Base-by-base conservation (phyloP, 495 filamentous ascomycete genomes). In the Aspergillus panamensis region DNA sequence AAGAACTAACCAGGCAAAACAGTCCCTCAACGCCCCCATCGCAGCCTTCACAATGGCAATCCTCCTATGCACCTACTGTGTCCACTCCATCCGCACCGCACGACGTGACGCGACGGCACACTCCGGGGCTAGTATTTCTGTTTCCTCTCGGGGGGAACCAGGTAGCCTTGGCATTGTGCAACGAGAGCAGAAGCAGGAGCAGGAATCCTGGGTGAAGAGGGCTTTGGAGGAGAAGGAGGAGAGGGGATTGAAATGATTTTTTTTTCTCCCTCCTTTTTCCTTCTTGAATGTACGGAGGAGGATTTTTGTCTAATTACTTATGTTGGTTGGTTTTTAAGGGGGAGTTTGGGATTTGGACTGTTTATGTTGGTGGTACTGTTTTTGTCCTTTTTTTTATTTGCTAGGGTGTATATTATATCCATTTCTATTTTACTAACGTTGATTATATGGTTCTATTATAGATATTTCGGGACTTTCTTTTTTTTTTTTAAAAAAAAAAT, bases 41-140 rank as follows among this genome's bases (percentile, higher is more conserved):
- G 77, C 74, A 29, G 78, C 78, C 14, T 76, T 81, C 58, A 76
- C 76, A 10, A 79, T 81, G 76, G 77, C 78, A 25, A 48, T 74
- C 19, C 44, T 82, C 21, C 73, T 82, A 2, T 74, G 70, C 57
- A 70, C 77, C 32, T 81, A 82, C 61, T 74, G 75, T 57, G 59
- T 79, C 57, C 77, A 69, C 25, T 80, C 79, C 1, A 81, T 82
- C 48, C 66, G 70, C 39, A 71, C 76, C 21, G 79, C 79, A 1
- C 67, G 74, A 40, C 69, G 66, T 20, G 73, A 75, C 44, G 70
- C 70, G 2, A 12, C 16, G 17, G 32, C 12, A 13, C 12, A n/a
- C 44, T n/a, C 40, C 53, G 44, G 32, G 19, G 5, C 25, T 25
- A 5, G 2, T 25, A 2, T 5, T 25, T 5, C 25, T 25, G 25